Percentiles rank a stretch among this genome's conserved stretches.
Conservation (phyloP, 768 basidiomycete genomes). For the Tubosaeta sp. region DNA sequence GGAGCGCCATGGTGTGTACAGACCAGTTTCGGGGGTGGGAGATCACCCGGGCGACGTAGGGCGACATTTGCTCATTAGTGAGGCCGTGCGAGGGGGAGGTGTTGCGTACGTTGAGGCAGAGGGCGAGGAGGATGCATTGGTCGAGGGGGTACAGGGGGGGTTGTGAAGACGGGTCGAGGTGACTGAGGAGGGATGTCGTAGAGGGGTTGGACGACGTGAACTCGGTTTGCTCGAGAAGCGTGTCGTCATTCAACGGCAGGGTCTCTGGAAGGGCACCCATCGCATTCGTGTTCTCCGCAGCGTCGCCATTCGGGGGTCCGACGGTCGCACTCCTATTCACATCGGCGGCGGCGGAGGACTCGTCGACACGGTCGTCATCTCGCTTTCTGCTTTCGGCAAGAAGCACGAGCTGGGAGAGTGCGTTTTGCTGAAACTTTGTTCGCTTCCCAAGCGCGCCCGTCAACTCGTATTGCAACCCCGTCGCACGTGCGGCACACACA, state of each 20-base stretch:
- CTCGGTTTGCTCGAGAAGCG: slow-evolving; percentile 88
- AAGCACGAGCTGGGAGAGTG: slow-evolving; percentile 86
- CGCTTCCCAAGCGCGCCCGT: slow-evolving; percentile 91
- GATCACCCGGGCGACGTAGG: slow-evolving; percentile 88
- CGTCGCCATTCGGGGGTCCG: slow-evolving; percentile 4
- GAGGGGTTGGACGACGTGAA: slow-evolving; percentile 73
- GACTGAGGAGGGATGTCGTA: slow-evolving; percentile 47
- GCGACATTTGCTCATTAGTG: slow-evolving; percentile 87
- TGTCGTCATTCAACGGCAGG: slow-evolving; percentile 89
- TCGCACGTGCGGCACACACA: slow-evolving; percentile 68
- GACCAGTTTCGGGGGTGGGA: slow-evolving; percentile 93
- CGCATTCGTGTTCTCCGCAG: not conserved
- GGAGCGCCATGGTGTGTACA: slow-evolving; percentile 92
- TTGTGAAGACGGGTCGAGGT: slow-evolving; percentile 80
- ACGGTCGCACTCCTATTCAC: not conserved
- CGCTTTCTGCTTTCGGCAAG: slow-evolving; percentile 79
- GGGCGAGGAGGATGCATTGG: slow-evolving; percentile 85
- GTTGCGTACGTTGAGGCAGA: slow-evolving; percentile 88
- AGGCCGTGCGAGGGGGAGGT: slow-evolving; percentile 87
- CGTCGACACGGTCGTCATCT: slow-evolving; percentile 15
- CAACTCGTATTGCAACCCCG: slow-evolving; percentile 82
- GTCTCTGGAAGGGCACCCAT: slow-evolving; percentile 58
- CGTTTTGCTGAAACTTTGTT: slow-evolving; percentile 87
- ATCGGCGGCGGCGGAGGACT: slow-evolving; percentile 1
- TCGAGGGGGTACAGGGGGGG: slow-evolving; percentile 89